phyloP scores from a whole-genome alignment of 495 filamentous ascomycete species.

The Talaromyces stipitatus region DNA sequence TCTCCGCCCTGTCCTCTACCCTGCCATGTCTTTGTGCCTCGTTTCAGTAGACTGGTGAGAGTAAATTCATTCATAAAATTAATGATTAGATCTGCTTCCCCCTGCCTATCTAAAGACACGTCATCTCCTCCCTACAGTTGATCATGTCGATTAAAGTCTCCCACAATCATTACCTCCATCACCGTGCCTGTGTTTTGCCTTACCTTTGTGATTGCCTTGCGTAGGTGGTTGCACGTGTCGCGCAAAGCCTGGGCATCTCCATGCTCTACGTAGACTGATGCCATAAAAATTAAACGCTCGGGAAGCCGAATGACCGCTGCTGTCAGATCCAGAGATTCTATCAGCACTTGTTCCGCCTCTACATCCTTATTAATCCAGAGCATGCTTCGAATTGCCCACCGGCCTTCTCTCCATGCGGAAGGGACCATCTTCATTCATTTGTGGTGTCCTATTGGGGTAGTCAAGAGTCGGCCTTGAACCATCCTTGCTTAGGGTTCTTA shows the following conservation, averaged over 20 bases:
- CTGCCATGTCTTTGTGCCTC: constrained; percentile 26
- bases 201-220: neutral
- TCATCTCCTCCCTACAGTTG: constrained; percentile 30
- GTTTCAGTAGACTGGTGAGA: constrained; percentile 21
- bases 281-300: constrained; percentile 16
- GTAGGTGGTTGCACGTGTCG: neutral
- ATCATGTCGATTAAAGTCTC: constrained; percentile 30
- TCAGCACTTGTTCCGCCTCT: constrained; percentile 17
- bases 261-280: constrained; percentile 19
- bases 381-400: constrained; percentile 23
- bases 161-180: constrained; percentile 9
- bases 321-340: constrained; percentile 20
- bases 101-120: constrained; percentile 16
- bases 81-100: constrained; percentile 27
- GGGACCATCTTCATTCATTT: constrained; percentile 23
- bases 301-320: constrained; percentile 16
- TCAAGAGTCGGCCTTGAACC: constrained; percentile 15
- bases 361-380: constrained; percentile 22
- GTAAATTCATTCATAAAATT: constrained; percentile 24
- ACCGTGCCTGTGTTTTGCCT: neutral
- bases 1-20: too few relatives aligned
- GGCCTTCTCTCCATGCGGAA: constrained; percentile 10
- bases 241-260: neutral
- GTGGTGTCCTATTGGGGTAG: constrained; percentile 18
- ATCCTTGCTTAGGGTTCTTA: constrained; percentile 19